Conservation (phyloP, 2,329 filamentous ascomycete species). For the Taxawa tesnikishii region DNA sequence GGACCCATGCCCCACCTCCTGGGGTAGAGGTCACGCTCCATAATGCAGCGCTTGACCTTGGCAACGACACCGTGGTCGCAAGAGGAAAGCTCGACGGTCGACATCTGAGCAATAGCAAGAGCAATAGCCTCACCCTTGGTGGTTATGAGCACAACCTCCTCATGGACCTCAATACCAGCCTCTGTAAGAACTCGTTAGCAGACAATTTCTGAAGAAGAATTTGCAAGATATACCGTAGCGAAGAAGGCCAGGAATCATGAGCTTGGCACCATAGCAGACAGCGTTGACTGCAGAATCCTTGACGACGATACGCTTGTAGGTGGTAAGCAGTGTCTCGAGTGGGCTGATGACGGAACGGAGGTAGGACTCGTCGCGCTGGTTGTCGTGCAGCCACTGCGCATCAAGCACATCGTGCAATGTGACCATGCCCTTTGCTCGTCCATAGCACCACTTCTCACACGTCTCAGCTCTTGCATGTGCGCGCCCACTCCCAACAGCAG, state of each 20-base stretch:
- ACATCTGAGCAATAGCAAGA: constrained; percentile 94
- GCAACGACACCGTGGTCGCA: constrained; percentile 97
- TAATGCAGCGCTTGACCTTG: constrained; percentile 98
- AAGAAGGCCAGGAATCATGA: constrained; percentile 94
- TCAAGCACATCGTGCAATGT: constrained; percentile 93
- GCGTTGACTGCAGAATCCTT: constrained; percentile 96
- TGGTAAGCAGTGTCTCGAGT: constrained; percentile 79
- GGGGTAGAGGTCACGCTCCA: constrained; percentile 98
- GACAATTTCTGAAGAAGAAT: constrained; percentile 7
- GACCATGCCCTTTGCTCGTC: constrained; percentile 80
- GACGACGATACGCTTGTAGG: constrained; percentile 94
- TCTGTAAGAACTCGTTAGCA: constrained; percentile 39
- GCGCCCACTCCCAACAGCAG: constrained; percentile 70
- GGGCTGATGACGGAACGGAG: constrained; percentile 84
- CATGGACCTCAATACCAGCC: constrained; percentile 80
- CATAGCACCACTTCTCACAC: constrained; percentile 91
- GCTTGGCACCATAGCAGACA: constrained; percentile 95
- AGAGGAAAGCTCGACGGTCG: constrained; percentile 88
- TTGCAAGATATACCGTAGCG: constrained; percentile 59
- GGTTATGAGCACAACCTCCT: constrained; percentile 96
- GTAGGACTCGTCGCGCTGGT: constrained; percentile 87
- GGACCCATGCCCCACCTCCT: constrained; percentile 93
- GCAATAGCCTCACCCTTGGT: constrained; percentile 99
- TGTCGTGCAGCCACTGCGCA: constrained; percentile 92
- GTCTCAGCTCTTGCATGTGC: constrained; percentile 95